These are phyloP conservation scores for Pseudoscleropodium purum DNA, from an alignment of 225 moss, liverwort and hornwort species.

Conservation along the genomic window DNA sequence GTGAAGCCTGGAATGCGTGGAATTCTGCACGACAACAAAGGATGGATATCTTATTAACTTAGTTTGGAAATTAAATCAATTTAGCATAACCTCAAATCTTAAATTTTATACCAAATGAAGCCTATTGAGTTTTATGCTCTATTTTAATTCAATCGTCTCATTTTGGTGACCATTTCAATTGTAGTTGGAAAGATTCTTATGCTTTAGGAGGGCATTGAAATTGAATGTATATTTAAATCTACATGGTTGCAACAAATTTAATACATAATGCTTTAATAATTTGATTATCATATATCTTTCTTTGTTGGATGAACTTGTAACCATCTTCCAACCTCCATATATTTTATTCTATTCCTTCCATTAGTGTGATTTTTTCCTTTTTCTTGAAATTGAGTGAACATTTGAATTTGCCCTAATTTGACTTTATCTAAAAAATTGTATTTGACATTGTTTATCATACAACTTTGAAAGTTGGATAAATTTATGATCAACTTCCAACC, in stretches of 20 bases:
- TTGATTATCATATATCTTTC: accelerated
- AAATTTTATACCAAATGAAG: not conserved
- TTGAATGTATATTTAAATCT: not conserved
- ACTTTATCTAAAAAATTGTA: not conserved
- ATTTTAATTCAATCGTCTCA: not conserved
- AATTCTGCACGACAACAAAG: not conserved
- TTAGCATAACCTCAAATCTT: not conserved
- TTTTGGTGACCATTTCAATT: too few relatives aligned
- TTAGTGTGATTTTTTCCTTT: not conserved
- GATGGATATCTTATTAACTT: not conserved
- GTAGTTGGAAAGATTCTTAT: not conserved
- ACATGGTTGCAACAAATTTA: not conserved
- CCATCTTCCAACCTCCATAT: not conserved
- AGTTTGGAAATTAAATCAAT: not conserved
- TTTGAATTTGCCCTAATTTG: accelerated
- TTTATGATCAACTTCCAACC: not conserved
- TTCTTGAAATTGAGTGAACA: not conserved
- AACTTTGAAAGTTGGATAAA: not conserved
- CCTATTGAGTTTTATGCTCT: not conserved
- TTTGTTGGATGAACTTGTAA: not conserved
- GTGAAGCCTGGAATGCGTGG: not conserved
- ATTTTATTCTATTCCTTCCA: not conserved
- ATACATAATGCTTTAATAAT: not conserved
- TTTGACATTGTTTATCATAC: not conserved
- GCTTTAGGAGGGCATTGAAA: not conserved